Conservation (phyloP, 2,329 filamentous ascomycete species). For the Pseudogymnoascus sp. region DNA sequence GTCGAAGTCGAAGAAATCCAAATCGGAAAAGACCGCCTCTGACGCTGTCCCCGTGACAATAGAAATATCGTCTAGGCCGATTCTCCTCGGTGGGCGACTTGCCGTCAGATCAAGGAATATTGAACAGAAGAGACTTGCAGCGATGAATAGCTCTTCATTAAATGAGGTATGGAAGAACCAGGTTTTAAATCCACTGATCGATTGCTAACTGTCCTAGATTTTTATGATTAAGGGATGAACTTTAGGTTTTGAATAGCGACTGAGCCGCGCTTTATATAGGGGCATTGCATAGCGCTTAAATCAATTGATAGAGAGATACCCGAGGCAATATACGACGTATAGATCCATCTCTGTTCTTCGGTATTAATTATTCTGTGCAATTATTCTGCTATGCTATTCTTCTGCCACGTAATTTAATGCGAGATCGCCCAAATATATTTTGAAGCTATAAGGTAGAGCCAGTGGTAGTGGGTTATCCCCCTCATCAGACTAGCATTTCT, state of each 20-base stretch:
- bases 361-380: not conserved
- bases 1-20: conserved; percentile 21
- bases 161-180: conserved; percentile 60
- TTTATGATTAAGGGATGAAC: conserved; percentile 55
- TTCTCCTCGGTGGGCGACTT: conserved; percentile 52
- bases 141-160: conserved; percentile 72
- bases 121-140: conserved; percentile 76
- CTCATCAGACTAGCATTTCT: not conserved
- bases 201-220: conserved; percentile 41
- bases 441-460: not conserved
- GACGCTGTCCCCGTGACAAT: conserved; percentile 31
- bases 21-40: conserved; percentile 14
- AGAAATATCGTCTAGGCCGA: conserved; percentile 40
- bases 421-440: not conserved
- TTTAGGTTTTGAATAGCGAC: not conserved
- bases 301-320: conserved; percentile 5
- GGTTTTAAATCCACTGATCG: conserved; percentile 10
- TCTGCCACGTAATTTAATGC: not conserved
- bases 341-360: not conserved
- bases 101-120: conserved; percentile 76
- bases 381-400: not conserved
- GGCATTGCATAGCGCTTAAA: not conserved
- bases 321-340: conserved; percentile 1
- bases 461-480: not conserved
- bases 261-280: not conserved